phyloP scores from a whole-genome alignment of 208 protist genomes.

The Sergeia podlipaevii region DNA sequence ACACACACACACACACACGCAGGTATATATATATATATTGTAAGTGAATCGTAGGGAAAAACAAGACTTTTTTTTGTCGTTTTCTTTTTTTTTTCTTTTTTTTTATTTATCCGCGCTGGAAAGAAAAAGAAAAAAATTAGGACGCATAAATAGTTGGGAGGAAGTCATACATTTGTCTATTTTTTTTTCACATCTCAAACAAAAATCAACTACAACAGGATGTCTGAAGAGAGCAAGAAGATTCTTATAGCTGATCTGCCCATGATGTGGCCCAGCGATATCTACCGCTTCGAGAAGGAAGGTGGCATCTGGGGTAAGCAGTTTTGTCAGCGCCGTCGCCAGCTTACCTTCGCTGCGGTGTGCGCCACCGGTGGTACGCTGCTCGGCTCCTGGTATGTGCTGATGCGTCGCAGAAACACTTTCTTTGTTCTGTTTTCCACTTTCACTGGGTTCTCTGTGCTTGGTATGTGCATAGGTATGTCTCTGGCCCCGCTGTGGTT shows the following conservation, averaged over 20 bases:
- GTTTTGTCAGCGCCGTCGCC: slow-evolving; percentile 67
- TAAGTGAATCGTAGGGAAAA: background rate
- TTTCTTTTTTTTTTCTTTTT: background rate
- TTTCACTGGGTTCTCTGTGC: slow-evolving; percentile 69
- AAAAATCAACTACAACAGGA: too few relatives aligned
- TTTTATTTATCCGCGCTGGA: background rate
- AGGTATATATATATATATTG: background rate
- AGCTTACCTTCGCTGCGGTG: slow-evolving; percentile 65
- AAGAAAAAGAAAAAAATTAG: slow-evolving; percentile 7
- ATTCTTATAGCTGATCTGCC: slow-evolving; percentile 81
- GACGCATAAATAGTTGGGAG: background rate
- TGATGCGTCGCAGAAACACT: slow-evolving; percentile 68
- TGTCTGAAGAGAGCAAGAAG: slow-evolving; percentile 25
- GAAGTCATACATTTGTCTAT: background rate
- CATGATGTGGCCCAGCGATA: slow-evolving; percentile 86
- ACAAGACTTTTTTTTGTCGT: slow-evolving; percentile 1
- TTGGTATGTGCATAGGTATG: slow-evolving; percentile 80
- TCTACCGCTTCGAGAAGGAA: slow-evolving; percentile 77
- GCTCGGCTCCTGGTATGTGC: slow-evolving; percentile 56
- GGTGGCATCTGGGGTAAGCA: slow-evolving; percentile 82
- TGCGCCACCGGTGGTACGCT: slow-evolving; percentile 32
- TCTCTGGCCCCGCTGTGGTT: slow-evolving; percentile 61
- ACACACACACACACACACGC: background rate
- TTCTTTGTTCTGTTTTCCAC: slow-evolving; percentile 79
- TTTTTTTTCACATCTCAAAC: too few relatives aligned